Evolutionary conservation across 2,329 filamentous ascomycete species (phyloP), one percentile per base, ranked within the genome.

Genomic region (Fusarium praegraminearum): DNA sequence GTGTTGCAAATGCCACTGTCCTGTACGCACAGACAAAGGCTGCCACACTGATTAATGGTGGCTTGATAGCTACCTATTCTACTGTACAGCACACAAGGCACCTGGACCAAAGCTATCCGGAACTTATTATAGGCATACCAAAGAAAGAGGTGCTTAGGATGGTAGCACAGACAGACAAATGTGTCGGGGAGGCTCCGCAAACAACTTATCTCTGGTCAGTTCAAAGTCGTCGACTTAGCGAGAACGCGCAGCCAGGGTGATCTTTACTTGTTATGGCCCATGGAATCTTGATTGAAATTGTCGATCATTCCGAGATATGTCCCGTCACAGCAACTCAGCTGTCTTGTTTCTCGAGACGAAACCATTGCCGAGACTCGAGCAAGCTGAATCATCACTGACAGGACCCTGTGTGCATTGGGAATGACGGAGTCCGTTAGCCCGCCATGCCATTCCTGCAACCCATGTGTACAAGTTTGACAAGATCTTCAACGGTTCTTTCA

Each of bases 221-320:
- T 9, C 4, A 41, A 41, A 55, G 36, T 44, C 46, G 57, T 53
- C 38, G 24, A 24, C 24, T 58, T 41, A 33, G 16, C 10, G 38
- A 22, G 53, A 35, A 52, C 49, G 36, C 35, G 46, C 50, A 45
- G 11, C n/a, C 15, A 6, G 15, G 67, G 12, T 35, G 53, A 70
- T 70, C 63, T 2, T 54, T 70, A 47, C 67, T 61, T 2, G 8
- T 43, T 51, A 10, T 24, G 18, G 41, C 2, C 9, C 15, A 8
- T 11, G 15, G 33, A 43, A 61, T 65, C 61, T 54, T 38, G 61
- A 45, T 65, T 46, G 12, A 3, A 35, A 13, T 32, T 65, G 61
- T n/a, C 61, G 62, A 65, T 65, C 62, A 49, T 13, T 44, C 18
- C 13, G 28, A 62, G 35, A 63, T 45, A 24, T 41, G 36, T 64